Evolutionary conservation across 768 basidiomycete species (phyloP).

Genomic region (Serpula lacrymans): DNA sequence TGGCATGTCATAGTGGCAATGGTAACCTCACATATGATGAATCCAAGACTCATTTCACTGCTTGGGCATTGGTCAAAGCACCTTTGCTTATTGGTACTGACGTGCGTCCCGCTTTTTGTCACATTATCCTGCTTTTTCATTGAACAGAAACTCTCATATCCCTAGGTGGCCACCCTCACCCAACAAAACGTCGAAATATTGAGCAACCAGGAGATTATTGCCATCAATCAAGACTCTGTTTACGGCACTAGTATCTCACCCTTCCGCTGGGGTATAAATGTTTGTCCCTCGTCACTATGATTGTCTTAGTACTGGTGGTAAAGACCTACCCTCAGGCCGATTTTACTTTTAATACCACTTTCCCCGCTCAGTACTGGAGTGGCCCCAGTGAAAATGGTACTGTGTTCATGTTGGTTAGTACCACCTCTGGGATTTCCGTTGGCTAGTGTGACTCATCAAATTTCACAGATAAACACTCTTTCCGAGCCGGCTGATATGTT

Average conservation of each 20-base stretch:
- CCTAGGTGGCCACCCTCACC: conserved; percentile 48
- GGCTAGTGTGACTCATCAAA: not conserved
- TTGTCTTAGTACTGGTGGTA: not conserved
- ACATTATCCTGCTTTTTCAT: conserved; percentile 9
- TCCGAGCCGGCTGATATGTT: conserved; percentile 50
- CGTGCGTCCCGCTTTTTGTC: conserved; percentile 28
- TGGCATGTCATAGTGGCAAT: conserved; percentile 46
- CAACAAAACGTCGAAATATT: conserved; percentile 50
- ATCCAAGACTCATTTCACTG: conserved; percentile 66
- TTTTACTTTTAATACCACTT: conserved; percentile 35
- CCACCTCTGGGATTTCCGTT: not conserved
- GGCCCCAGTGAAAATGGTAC: conserved; percentile 60
- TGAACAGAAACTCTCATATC: not conserved
- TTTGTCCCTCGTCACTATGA: conserved; percentile 24
- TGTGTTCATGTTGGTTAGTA: conserved; percentile 60
- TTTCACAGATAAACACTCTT: conserved; percentile 51
- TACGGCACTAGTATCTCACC: conserved; percentile 62
- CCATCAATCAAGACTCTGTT: conserved; percentile 63
- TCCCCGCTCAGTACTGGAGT: conserved; percentile 68
- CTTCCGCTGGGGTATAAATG: conserved; percentile 66
- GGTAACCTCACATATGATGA: conserved; percentile 60
- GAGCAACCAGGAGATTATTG: conserved; percentile 60
- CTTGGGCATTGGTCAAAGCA: conserved; percentile 67
- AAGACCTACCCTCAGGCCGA: conserved; percentile 25
- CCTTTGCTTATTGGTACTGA: conserved; percentile 63